Conservation (phyloP, 306 rosid genomes). For the Quercus bicolor region DNA sequence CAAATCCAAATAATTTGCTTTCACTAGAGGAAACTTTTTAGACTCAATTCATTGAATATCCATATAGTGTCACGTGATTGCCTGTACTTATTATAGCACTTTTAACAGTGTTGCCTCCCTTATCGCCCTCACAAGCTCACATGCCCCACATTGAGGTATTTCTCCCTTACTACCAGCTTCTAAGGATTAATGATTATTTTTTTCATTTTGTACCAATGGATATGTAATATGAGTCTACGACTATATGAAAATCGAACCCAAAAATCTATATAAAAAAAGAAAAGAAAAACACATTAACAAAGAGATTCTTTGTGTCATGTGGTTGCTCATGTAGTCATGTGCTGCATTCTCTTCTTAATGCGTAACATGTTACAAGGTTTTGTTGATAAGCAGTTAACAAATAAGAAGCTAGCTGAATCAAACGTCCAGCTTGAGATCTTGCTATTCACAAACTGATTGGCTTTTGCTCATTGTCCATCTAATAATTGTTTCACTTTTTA, state of each 20-base stretch:
- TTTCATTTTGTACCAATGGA: not conserved
- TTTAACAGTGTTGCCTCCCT: slow-evolving; percentile 2
- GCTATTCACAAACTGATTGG: not conserved
- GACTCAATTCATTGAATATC: slow-evolving; percentile 32
- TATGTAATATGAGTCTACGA: not conserved
- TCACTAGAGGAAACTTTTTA: slow-evolving; percentile 11
- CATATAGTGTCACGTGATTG: slow-evolving; percentile 44
- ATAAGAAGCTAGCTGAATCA: not conserved
- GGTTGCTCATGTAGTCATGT: not conserved
- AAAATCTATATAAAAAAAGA: not conserved
- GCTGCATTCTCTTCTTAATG: slow-evolving; percentile 14
- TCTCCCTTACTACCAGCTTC: not conserved
- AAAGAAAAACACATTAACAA: not conserved
- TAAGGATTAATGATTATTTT: not conserved
- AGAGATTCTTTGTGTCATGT: not conserved
- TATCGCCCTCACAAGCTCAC: slow-evolving; percentile 19
- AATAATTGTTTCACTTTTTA: not conserved
- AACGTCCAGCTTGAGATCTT: not conserved
- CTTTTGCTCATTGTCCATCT: not conserved
- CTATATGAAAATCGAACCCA: not conserved
- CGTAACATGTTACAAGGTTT: slow-evolving; percentile 1
- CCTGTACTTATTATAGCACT: not conserved
- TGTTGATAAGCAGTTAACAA: not conserved
- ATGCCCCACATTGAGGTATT: slow-evolving; percentile 26
- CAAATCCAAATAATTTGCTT: slow-evolving; percentile 26